Evolutionary conservation across 768 basidiomycete species (phyloP), one percentile per base, ranked within the genome.

Genomic region (Mycena capillaripes): DNA sequence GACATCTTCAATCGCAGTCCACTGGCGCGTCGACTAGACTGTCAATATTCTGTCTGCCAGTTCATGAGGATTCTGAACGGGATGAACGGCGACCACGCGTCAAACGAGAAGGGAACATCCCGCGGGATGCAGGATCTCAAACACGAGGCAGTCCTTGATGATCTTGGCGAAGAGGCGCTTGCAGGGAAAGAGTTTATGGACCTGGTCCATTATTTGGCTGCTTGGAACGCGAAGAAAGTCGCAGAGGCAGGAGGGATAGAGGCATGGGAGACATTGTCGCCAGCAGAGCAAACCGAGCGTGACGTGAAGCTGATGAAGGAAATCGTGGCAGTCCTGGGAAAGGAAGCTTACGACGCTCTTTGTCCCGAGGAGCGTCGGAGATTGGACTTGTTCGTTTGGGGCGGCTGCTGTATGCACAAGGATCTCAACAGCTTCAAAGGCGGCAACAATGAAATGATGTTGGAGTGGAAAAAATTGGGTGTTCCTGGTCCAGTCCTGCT

Each of bases 331-430:
- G 61, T 64, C n/a, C 68, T 80, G 25, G 80, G 81, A 36, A 64
- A 75, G 62, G 69, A 73, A 52, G 76, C 53, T 30, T 80, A 77
- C 64, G 74, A 78, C 7, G 17, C 14, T 14, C 56, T 81, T 16
- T 56, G 73, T 23, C 65, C 70, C n/a, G 69, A 61, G 23, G 77
- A 79, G 30, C 68, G 71, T 52, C 61, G 60, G 32, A 25, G 23
- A 4, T 14, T 80, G 0, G 62, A 78, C 14, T 72, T 83, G 1
- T 84, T 85, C 70, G 69, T 85, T 10, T 82, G 79, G 78, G 81
- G 72, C 27, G 83, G n/a, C n/a, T n/a, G n/a, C n/a, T n/a, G n/a
- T n/a, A n/a, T n/a, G n/a, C n/a, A n/a, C n/a, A n/a, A n/a, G 82
- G 79, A 62, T 70, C n/a, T n/a, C n/a, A n/a, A n/a, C n/a, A n/a